Conservation (phyloP, 2,329 filamentous ascomycete species). For the Nigrospora osmanthi region DNA sequence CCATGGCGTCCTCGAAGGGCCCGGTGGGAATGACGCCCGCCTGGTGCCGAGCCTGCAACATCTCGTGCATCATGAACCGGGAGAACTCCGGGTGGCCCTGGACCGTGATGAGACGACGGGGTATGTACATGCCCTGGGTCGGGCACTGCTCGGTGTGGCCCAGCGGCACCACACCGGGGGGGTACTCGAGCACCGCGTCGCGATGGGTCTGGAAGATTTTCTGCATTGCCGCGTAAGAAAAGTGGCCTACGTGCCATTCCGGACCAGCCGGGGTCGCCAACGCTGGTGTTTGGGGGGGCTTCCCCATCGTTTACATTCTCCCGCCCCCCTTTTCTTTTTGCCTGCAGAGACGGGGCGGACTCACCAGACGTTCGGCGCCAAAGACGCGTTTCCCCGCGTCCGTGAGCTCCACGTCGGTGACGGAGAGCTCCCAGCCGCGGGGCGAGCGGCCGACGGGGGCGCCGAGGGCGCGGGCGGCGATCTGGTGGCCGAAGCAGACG, state of each 20-base stretch:
- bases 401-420: slow-evolving; percentile 60
- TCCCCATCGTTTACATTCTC: too few relatives aligned
- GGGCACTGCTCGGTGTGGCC: slow-evolving; percentile 59
- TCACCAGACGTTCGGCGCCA: slow-evolving; percentile 23
- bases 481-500: slow-evolving; percentile 83
- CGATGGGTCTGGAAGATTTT: slow-evolving; percentile 80
- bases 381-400: slow-evolving; percentile 65
- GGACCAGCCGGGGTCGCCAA: too few relatives aligned
- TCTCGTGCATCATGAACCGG: slow-evolving; percentile 46
- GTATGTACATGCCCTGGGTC: slow-evolving; percentile 73
- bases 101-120: slow-evolving; percentile 60
- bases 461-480: slow-evolving; percentile 66
- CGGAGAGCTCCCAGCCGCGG: slow-evolving; percentile 74
- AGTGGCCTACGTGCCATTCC: too few relatives aligned
- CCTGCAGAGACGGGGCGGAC: background rate
- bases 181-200: slow-evolving; percentile 63
- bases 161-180: slow-evolving; percentile 52
- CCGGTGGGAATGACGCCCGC: too few relatives aligned
- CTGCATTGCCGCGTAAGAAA: too few relatives aligned
- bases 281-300: too few relatives aligned
- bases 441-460: slow-evolving; percentile 58
- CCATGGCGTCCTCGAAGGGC: too few relatives aligned
- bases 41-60: too few relatives aligned
- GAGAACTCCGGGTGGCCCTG: slow-evolving; percentile 86
- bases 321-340: background rate